Base-by-base conservation (phyloP, 1,139 yeast genomes). In the Candida sojae region DNA sequence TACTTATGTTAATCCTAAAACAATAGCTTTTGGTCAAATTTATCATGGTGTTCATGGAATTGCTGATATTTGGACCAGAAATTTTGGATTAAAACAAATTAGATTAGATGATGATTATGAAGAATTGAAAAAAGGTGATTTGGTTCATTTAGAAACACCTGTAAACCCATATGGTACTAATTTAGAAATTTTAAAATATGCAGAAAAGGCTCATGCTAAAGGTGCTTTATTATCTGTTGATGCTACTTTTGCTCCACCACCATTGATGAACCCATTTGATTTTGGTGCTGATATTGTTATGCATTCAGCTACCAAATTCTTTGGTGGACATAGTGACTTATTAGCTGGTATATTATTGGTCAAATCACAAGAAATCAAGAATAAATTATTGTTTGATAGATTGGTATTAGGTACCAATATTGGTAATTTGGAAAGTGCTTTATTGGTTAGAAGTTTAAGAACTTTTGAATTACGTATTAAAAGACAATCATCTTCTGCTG, bases 171-270 rank as follows among this genome's bases (percentile, higher is more conserved):
- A 78, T 47, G 97, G 97, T 1, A 70, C 77, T 6, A 80, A 85
- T n/a, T 70, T 73, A 46, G 89, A 87, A 60, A 80, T 91, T 48
- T 68, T 71, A 23, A 67, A 77, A 46, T 86, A 77, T 61, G 90
- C 92, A 2, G 70, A 79, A 3, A 70, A 74, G 47, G 93, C 96
- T 0, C 96, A 90, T 61, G 68, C 73, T 0, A 75, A 77, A 48
- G 90, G 91, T 2, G 96, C 96, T 0, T 62, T 73, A 25, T 66
- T 92, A 26, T 61, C 84, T 26, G 86, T 91, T 7, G 98, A 92
- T 64, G 81, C 97, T 0, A 92, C 97, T 0, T 85, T 92, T 64
- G 97, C 96, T 3, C 97, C 97, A 25, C 96, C 96, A 12, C 97
- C 97, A 6, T 70, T 91, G 48, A 91, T 84, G 61, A 80, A 87